Percentiles rank a stretch among this genome's conserved stretches.
These are phyloP conservation scores for Aspergillus jensenii DNA, from an alignment of 2,329 filamentous ascomycete species.

Conservation along the genomic window DNA sequence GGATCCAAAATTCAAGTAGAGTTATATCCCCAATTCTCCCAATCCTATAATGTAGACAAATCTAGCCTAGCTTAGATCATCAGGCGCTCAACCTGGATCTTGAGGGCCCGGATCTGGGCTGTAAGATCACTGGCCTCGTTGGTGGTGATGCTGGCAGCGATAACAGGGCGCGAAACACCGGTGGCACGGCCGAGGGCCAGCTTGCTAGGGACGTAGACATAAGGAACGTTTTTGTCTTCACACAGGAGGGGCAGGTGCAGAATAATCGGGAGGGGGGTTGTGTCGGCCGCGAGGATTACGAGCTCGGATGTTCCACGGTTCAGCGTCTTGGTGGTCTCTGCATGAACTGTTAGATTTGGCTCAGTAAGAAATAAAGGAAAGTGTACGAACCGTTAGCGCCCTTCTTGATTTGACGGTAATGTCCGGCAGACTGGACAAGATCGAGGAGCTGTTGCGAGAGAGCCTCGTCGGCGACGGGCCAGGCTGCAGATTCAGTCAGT, in stretches of 20 bases:
- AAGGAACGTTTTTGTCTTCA: conserved; percentile 72
- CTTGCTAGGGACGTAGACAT: conserved; percentile 74
- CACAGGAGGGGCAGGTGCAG: conserved; percentile 85
- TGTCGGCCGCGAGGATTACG: conserved; percentile 86
- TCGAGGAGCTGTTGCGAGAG: conserved; percentile 82
- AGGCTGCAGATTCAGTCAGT: conserved; percentile 48
- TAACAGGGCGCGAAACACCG: conserved; percentile 85
- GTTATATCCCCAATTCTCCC: background rate
- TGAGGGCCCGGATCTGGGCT: conserved; percentile 81
- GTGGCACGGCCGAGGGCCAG: conserved; percentile 84
- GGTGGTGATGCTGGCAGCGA: conserved; percentile 83
- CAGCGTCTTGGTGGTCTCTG: conserved; percentile 72
- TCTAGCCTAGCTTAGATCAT: conserved; percentile 68
- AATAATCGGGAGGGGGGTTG: conserved; percentile 80
- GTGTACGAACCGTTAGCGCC: conserved; percentile 68
- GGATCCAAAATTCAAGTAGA: background rate
- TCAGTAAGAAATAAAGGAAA: no score
- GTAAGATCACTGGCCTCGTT: conserved; percentile 88
- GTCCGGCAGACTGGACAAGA: conserved; percentile 69
- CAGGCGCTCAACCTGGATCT: conserved; percentile 93
- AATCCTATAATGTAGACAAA: no score
- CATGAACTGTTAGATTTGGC: conserved; percentile 3
- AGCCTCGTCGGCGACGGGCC: conserved; percentile 70
- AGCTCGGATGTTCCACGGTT: conserved; percentile 90
- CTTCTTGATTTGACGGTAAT: conserved; percentile 75